Base-by-base conservation (phyloP, 1,284 basidiomycete species). In the Pyrrhoderma noxium region DNA sequence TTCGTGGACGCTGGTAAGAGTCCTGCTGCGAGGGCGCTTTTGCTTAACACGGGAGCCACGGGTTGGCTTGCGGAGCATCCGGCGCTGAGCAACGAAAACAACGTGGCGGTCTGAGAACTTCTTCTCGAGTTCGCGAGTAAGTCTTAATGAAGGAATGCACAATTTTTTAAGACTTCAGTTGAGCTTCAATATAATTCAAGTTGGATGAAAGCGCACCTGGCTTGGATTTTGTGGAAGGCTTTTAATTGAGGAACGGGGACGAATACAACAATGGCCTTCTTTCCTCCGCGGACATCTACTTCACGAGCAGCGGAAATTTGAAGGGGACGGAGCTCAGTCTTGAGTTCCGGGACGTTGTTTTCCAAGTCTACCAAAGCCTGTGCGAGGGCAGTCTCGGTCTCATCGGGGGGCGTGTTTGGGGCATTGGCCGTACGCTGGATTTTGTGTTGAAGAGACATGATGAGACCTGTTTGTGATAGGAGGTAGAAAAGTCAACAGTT, bases 101-200 rank as follows among this genome's bases (percentile, higher is more conserved):
- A 99, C 92, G 74, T 97, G 95, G 67, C 93, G 87, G 73, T 96
- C 93, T 49, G 94, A 93, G 77, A 99, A 98, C 77, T 99, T 99
- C 85, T 99, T 99, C 84, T 99, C 96, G 66, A 99, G 84, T 72
- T 99, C 95, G 57, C 94, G 88, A 61, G 93, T 97, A 67, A 99
- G 86, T 71, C 94, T 98, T n/a, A n/a, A n/a, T n/a, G n/a, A n/a
- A n/a, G n/a, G n/a, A n/a, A n/a, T n/a, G n/a, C n/a, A n/a, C n/a
- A n/a, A n/a, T n/a, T n/a, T n/a, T n/a, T n/a, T n/a, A n/a, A n/a
- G n/a, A n/a, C n/a, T n/a, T n/a, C n/a, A n/a, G n/a, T n/a, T n/a
- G n/a, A n/a, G n/a, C n/a, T n/a, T n/a, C n/a, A n/a, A n/a, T n/a
- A n/a, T n/a, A n/a, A n/a, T n/a, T n/a, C n/a, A n/a, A n/a, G n/a